Base-by-base conservation (phyloP, 768 basidiomycete species). In the Suillus clintonianus region DNA sequence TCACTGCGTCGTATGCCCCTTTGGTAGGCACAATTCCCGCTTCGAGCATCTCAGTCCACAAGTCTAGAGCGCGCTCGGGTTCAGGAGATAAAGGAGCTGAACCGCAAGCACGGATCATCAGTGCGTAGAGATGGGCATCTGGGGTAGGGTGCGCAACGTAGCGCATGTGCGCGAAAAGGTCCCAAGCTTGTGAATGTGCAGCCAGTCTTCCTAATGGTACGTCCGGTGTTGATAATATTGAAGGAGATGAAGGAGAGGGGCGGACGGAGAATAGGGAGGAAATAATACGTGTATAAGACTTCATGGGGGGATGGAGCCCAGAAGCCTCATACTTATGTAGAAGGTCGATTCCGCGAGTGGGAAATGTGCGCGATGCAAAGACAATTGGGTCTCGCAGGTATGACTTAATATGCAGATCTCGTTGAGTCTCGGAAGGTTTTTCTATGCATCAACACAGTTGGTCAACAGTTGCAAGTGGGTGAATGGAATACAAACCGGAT, bases 151-250 rank as follows among this genome's bases (percentile, higher is more conserved):
- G 95, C 1, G 97, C 94, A 15, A 93, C 92, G 65, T 97, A 95
- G 53, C 97, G 92, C 92, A 97, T 96, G 75, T 99, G 97, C 2
- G 91, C 81, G 74, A 94, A 98, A 45, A 98, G 84, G 71, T 99
- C 94, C 94, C 94, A 97, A 3, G 92, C 96, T 64, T 93, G 89
- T 0, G 92, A 90, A 37, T 84, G 85, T 2, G 85, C 85, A 1
- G 82, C 68, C 4, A 85, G 78, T 34, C 80, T 66, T 37, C 74
- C 74, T 1, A 82, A 64, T 27, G 62, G 43, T 37, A 42, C 19
- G 8, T 58, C 37, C 15, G 30, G 19, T 53, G 59, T 48, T 34
- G 53, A 57, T 17, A 36, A 39, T 41, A 3, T 59, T 30, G 66
- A 30, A 8, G 65, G 54, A 19, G 66, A 66, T 41, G 69, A 73